Evolutionary conservation across 768 basidiomycete genomes (phyloP), one percentile per base, ranked within the genome.

Genomic region (Suillus weaverae): DNA sequence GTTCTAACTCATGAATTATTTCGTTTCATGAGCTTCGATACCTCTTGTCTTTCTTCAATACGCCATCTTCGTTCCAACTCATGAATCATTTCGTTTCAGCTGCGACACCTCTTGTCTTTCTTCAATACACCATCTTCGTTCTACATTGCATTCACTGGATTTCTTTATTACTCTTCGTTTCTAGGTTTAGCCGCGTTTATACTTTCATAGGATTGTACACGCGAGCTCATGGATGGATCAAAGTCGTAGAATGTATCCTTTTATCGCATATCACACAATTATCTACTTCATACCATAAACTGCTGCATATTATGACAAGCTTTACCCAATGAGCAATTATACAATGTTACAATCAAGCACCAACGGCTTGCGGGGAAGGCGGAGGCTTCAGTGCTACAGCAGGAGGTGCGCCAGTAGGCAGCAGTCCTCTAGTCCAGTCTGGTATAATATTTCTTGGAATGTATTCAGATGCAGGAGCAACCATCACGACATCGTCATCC

Each of bases 351-450:
- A 44, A 26, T 77, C 63, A 81, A 60, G 80, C 81, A 30, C 78
- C 73, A 0, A 81, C 81, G 1, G 68, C 67, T 67, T 72, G 72
- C 36, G 74, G 70, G 0, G 72, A 67, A 4, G 69, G 13, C 0
- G 44, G 69, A 3, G 36, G 62, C 39, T 62, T 72, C 22, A 68
- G 36, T 33, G 69, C 51, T 44, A 71, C 54, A n/a, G 86, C 88
- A 32, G 85, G 74, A 4, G 90, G 89, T 20, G 92, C 91, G 38
- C 90, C 91, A 5, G 70, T 67, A 0, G 88, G 79, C 56, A 94
- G 78, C 5, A 86, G 83, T 13, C 81, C 79, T 64, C 87, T 82
- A 32, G 93, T 93, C 93, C 93, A 95, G 75, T 95, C 93, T 4
- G 93, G 93, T 41, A 94, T 76, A 55, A 90, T 77, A 66, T 77